A percentile compares a stretch with the other conserved stretches of the same genome.
phyloP scores from a whole-genome alignment of 2,329 filamentous ascomycete genomes.

The Colletotrichum sp. region DNA sequence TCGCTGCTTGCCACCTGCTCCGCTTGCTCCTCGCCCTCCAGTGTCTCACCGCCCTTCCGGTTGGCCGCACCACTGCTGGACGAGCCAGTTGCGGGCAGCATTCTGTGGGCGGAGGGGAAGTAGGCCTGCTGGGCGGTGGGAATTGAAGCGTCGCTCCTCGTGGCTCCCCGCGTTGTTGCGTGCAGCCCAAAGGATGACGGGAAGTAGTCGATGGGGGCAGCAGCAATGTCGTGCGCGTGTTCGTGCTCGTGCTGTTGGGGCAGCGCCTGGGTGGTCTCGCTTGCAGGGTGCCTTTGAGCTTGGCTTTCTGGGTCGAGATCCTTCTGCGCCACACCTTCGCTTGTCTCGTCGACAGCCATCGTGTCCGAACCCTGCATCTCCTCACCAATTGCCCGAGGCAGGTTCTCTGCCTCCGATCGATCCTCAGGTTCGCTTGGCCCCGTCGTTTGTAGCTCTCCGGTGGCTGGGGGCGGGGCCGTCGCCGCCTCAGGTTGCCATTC shows the following conservation, averaged over 20 bases:
- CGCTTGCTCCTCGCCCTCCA: not conserved
- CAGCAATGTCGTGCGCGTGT: not conserved
- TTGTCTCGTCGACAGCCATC: not conserved
- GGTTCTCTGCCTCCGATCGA: not conserved
- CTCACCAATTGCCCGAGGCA: not conserved
- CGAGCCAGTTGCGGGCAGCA: not conserved
- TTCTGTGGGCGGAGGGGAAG: not conserved
- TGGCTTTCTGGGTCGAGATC: conserved; percentile 2
- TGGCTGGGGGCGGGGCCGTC: not conserved
- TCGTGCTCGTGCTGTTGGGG: not conserved
- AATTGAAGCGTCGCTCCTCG: not conserved
- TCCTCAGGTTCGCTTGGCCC: not conserved
- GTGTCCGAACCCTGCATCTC: not conserved
- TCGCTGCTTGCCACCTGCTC: conserved; percentile 10
- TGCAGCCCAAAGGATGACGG: conserved; percentile 11
- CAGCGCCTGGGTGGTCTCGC: not conserved
- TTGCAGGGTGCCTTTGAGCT: not conserved
- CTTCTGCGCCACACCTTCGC: conserved; percentile 1
- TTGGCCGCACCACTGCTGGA: not conserved
- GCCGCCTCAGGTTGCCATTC: not conserved
- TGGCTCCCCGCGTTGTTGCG: not conserved
- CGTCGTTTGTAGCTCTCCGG: not conserved
- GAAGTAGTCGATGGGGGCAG: not conserved
- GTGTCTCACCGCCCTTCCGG: conserved; percentile 19
- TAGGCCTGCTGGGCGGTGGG: not conserved